Base-by-base conservation (phyloP, 2,329 filamentous ascomycete genomes). In the Aspergillus sp. region DNA sequence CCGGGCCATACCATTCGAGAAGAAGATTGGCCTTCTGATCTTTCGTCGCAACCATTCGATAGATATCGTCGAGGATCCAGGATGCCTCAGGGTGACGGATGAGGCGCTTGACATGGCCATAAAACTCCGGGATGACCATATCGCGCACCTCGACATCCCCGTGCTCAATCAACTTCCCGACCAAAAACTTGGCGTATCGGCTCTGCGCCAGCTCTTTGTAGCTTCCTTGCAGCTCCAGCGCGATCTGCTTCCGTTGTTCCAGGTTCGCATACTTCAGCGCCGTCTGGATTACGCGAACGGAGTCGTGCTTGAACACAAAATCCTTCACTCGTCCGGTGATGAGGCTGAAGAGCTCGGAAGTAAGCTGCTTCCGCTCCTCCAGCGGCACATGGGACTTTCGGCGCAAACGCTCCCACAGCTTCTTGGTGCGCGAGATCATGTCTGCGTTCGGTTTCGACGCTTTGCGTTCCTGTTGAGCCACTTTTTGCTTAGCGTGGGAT, bases 51-150 rank as follows among this genome's bases (percentile, higher is more conserved):
- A 89, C 80, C 29, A 81, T 82, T 40, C 91, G 78, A 67, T 96
- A 98, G 45, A 95, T 82, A 59, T 98, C 91, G 58, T 98, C 93
- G 26, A 98, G 68, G 47, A 98, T 96, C 88, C 91, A 98, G 25
- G 86, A 88, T 19, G 85, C 91, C 62, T 98, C 93, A 1, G 89
- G 77, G 61, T 98, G 91, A 59, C 94, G 91, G 58, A 96, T 95
- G 53, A 96, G 69, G 52, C 86, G 84, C 55, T 85, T 82, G 41
- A 96, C 83, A 58, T 89, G 80, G 37, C 91, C 88, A 59, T 91
- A 95, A 64, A 98, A 96, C 58, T 98, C 88, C 26, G 85, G 81
- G 8, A 98, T 79, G 49, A 98, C 84, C 44, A 93, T 64, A 55
- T 94, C 83, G 50, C 86, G 76, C 43, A 93, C 86, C 60, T 89